These are phyloP conservation scores for Mycosphaerella sp. DNA, from an alignment of 2,329 filamentous ascomycete species.

Conservation along the genomic window DNA sequence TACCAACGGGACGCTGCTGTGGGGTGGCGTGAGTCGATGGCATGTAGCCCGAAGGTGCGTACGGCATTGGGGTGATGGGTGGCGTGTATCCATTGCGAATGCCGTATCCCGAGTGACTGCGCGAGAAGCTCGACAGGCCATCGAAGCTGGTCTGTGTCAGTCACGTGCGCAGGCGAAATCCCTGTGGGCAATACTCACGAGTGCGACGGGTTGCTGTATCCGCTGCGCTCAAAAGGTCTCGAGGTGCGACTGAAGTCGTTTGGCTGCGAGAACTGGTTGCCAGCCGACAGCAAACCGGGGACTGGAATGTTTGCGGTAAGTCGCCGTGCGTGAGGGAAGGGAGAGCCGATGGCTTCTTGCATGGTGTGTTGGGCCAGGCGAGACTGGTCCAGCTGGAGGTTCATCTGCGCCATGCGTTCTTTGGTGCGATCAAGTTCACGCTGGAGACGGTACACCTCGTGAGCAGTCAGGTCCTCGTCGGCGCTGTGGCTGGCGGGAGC, in stretches of 20 bases:
- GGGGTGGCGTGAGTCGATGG: conserved; percentile 10
- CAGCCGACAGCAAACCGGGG: conserved; percentile 15
- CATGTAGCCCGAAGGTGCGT: conserved; percentile 19
- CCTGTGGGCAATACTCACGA: conserved; percentile 14
- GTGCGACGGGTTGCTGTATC: conserved; percentile 16
- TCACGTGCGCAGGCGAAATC: not conserved
- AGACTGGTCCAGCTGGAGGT: conserved; percentile 62
- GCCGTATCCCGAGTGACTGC: conserved; percentile 10
- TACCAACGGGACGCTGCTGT: conserved; percentile 33
- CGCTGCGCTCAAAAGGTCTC: conserved; percentile 17
- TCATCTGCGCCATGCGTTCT: conserved; percentile 62
- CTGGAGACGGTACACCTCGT: conserved; percentile 63
- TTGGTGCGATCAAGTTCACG: conserved; percentile 65
- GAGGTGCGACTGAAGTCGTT: conserved; percentile 11
- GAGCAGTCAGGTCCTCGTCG: conserved; percentile 37
- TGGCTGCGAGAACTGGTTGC: conserved; percentile 10
- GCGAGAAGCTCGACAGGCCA: conserved; percentile 11
- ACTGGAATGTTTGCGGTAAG: conserved; percentile 27
- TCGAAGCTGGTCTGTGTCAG: conserved; percentile 18
- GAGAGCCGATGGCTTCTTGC: conserved; percentile 41
- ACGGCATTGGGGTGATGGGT: conserved; percentile 27
- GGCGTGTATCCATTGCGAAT: conserved; percentile 22
- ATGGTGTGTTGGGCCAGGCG: conserved; percentile 55
- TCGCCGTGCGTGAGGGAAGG: conserved; percentile 28
- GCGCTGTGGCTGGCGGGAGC: conserved; percentile 23